phyloP scores from a whole-genome alignment of 257 asterid species.

The Solanum tarijense region DNA sequence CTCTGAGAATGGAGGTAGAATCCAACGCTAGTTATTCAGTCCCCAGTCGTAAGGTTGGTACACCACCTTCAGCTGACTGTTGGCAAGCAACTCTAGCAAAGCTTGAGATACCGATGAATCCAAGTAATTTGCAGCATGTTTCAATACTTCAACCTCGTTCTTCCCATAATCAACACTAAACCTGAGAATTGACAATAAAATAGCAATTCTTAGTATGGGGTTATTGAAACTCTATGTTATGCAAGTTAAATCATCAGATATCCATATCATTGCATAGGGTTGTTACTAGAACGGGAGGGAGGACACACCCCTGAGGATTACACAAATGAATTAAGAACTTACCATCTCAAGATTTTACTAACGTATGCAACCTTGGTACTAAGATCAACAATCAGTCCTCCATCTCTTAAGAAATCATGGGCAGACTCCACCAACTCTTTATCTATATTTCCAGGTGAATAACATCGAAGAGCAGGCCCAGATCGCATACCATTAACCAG shows the following conservation, averaged over 20 bases:
- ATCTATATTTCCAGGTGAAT: slow-evolving; percentile 68
- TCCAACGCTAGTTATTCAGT: slow-evolving; percentile 39
- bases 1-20: background rate
- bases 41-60: slow-evolving; percentile 72
- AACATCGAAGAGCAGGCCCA: slow-evolving; percentile 80
- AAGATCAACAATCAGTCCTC: slow-evolving; percentile 56
- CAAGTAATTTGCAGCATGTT: slow-evolving; percentile 73
- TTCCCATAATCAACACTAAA: slow-evolving; percentile 70
- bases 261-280: background rate
- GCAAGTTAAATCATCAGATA: background rate
- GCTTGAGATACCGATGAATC: slow-evolving; percentile 41
- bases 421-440: slow-evolving; percentile 72
- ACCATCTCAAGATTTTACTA: slow-evolving; percentile 61
- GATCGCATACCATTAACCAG: slow-evolving; percentile 63
- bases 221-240: background rate
- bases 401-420: slow-evolving; percentile 37
- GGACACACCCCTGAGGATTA: background rate
- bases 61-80: slow-evolving; percentile 48
- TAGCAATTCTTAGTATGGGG: background rate
- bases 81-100: slow-evolving; percentile 55
- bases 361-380: slow-evolving; percentile 42
- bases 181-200: slow-evolving; percentile 27
- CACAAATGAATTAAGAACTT: slow-evolving; percentile 1
- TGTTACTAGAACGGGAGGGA: background rate
- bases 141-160: slow-evolving; percentile 71